These are phyloP conservation scores for Yamagishiella unicocca DNA, from an alignment of 139 green algal genomes.

Conservation along the genomic window DNA sequence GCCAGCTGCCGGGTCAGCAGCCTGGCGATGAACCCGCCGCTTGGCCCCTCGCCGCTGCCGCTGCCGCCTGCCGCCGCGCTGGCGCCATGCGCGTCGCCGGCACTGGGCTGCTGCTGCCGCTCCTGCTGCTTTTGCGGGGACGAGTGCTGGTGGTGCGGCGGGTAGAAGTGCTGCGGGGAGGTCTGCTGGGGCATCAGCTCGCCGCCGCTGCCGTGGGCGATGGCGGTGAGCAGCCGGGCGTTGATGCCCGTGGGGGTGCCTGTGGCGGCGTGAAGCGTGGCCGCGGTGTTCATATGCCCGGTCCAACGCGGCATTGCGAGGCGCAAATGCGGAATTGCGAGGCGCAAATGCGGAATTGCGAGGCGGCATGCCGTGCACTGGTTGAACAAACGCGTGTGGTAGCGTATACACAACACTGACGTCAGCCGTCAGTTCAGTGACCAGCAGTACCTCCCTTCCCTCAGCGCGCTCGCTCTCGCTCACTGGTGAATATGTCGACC, in stretches of 20 bases:
- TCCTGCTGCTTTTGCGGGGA: neutral
- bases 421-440: too few species aligned
- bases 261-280: too few species aligned
- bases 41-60: neutral
- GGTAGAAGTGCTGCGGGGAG: neutral
- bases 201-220: slow-evolving; percentile 25
- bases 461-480: too few species aligned
- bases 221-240: slow-evolving; percentile 25
- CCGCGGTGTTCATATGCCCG: too few species aligned
- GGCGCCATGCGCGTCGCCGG: neutral
- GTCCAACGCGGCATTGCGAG: too few species aligned
- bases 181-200: slow-evolving; percentile 13
- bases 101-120: neutral
- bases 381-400: too few species aligned
- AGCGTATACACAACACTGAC: too few species aligned
- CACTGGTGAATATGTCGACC: slow-evolving; percentile 30
- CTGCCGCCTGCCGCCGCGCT: neutral
- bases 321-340: too few species aligned
- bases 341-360: too few species aligned
- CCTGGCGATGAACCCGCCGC: neutral
- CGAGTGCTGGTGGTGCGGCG: neutral
- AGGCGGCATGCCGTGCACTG: too few species aligned
- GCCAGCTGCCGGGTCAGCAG: slow-evolving; percentile 20
- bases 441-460: too few species aligned
- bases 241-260: slow-evolving; percentile 19